Base-by-base conservation (phyloP, 169 alveolate species). In the Eimeria tenella region DNA sequence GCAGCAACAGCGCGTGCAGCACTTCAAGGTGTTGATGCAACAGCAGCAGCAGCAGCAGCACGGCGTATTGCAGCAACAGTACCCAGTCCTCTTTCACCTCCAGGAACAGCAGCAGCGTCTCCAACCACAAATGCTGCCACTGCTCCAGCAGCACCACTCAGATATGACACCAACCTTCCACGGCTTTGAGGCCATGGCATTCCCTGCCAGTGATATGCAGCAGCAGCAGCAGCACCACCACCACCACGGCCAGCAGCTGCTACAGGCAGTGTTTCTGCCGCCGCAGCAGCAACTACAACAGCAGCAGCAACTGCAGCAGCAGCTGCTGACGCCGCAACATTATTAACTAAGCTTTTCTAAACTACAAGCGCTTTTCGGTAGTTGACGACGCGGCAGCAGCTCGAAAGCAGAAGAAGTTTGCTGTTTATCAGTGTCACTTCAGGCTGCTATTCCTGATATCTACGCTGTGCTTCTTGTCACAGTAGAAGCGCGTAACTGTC, bases 261-360 rank as follows among this genome's bases (percentile, higher is more conserved):
- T 53, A 65, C 88, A 79, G 88, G 53, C 88, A n/a, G 71, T 79
- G 55, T 10, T 79, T 52, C n/a, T 55, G 70, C 83, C 58, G 83
- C 62, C 11, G 60, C 62, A 73, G 60, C 83, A 73, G 60, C 83
- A 13, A 17, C 62, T 19, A 60, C 83, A 73, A n/a, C 81, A 8
- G 81, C 77, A 68, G 50, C 42, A n/a, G 77, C 77, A 68, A 13
- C 77, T 7, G 62, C 83, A 73, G 60, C 70, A 79, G 70, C 88
- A 53, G 70, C 63, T 55, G 88, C 70, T 52, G 88, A 50, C 52
- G 88, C 88, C 88, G 70, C 88, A 79, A 31, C 88, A n/a, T 8
- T 79, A 79, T 50, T 79, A 79, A 79, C 88, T 53, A 21, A 21
- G 10, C 11, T 1, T 79, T 73, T 73, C 83, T 42, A 42, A 73